Conservation (phyloP, 768 basidiomycete species). For the Nevesoporus exiguus region DNA sequence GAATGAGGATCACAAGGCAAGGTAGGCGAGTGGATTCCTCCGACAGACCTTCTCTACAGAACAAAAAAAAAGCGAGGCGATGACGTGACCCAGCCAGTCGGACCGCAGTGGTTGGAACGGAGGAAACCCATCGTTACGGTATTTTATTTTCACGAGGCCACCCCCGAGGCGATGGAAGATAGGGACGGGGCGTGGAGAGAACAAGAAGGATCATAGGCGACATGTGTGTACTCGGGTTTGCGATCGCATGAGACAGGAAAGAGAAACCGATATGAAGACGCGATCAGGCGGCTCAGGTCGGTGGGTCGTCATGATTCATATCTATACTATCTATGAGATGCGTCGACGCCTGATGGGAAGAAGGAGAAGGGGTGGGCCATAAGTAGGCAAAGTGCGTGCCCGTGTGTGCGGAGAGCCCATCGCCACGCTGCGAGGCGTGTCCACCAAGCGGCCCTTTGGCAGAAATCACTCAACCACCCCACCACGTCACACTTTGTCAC, state of each 20-base stretch:
- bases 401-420: too few species aligned
- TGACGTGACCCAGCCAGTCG: not conserved
- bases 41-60: conserved; percentile 14
- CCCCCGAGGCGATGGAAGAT: not conserved
- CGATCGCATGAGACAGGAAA: too few species aligned
- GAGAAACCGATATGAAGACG: too few species aligned
- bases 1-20: not conserved
- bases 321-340: too few species aligned
- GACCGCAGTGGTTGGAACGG: not conserved
- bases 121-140: not conserved
- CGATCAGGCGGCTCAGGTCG: too few species aligned
- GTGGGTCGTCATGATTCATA: too few species aligned
- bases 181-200: too few species aligned
- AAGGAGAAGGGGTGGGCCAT: too few species aligned
- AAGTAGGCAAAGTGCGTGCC: not conserved
- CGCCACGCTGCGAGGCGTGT: too few species aligned
- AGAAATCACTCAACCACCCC: conserved; percentile 28
- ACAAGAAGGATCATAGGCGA: too few species aligned
- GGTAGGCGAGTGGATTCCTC: not conserved
- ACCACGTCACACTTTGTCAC: not conserved
- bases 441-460: conserved; percentile 23
- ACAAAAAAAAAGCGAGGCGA: not conserved
- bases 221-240: too few species aligned
- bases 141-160: not conserved
- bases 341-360: not conserved